A percentile compares a stretch with the other conserved stretches of the same genome.
Conservation (phyloP, 345 rosid species). For the Nephelium lappaceum region DNA sequence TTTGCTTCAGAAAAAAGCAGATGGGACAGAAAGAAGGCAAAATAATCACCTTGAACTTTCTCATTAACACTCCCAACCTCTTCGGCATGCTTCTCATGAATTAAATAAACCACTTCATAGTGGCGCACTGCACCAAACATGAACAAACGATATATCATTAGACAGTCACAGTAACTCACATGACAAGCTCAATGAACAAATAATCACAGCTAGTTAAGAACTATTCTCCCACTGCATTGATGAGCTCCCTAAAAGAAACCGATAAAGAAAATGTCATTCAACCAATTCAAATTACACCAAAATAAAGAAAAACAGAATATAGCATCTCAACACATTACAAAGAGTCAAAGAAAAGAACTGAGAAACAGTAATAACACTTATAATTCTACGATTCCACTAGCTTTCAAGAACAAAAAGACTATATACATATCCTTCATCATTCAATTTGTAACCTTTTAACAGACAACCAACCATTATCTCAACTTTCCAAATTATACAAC, state of each 20-base stretch:
- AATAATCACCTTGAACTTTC: slow-evolving; percentile 77
- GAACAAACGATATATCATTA: neutral
- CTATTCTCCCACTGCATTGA: neutral
- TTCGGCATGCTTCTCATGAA: slow-evolving; percentile 86
- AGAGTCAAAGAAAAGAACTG: slow-evolving; percentile 1
- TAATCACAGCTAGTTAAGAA: neutral
- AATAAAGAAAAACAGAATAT: neutral
- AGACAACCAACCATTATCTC: neutral
- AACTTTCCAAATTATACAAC: neutral
- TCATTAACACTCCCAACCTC: slow-evolving; percentile 71
- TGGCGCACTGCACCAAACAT: slow-evolving; percentile 68
- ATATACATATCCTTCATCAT: neutral
- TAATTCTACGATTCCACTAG: neutral
- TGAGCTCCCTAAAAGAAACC: neutral
- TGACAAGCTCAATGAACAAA: neutral
- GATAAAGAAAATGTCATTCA: neutral
- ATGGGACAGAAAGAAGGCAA: neutral
- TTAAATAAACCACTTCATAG: slow-evolving; percentile 89
- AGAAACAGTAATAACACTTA: neutral
- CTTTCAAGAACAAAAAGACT: slow-evolving; percentile 3
- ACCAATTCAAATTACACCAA: neutral
- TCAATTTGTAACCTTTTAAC: neutral
- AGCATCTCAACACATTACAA: neutral
- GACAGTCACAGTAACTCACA: neutral
- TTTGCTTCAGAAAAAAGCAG: neutral